These are phyloP conservation scores for Lonicera japonica DNA, from an alignment of 129 eudicot genomes.

Conservation along the genomic window DNA sequence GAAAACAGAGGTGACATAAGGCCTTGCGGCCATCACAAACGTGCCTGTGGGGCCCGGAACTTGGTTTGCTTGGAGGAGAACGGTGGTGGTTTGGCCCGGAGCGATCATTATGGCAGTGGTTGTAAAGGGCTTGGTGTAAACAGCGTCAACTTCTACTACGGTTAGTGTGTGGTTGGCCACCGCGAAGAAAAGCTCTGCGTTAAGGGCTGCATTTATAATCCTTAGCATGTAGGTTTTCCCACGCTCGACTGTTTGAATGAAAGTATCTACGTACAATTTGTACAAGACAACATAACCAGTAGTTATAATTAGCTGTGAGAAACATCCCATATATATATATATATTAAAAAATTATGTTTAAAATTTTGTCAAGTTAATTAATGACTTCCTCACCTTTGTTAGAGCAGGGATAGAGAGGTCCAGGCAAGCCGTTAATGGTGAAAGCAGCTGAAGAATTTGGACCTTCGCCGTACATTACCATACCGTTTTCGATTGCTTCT, in stretches of 20 bases:
- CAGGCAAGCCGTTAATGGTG: conserved; percentile 74
- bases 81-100: conserved; percentile 70
- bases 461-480: conserved; percentile 50
- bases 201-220: conserved; percentile 63
- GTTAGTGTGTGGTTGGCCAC: conserved; percentile 56
- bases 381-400: conserved; percentile 26
- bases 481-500: conserved; percentile 43
- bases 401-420: conserved; percentile 51
- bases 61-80: conserved; percentile 46
- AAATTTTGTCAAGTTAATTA: no score
- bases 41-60: conserved; percentile 20
- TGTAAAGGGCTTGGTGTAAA: conserved; percentile 56
- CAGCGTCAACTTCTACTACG: conserved; percentile 56
- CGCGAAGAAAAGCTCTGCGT: conserved; percentile 53
- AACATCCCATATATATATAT: no score
- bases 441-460: conserved; percentile 68
- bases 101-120: conserved; percentile 62
- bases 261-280: conserved; percentile 38
- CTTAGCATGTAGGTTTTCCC: conserved; percentile 64
- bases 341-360: no score
- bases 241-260: conserved; percentile 32
- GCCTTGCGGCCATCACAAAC: conserved; percentile 69
- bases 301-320: no score
- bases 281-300: no score
- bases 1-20: conserved; percentile 61